Percentiles rank a stretch among this genome's conserved stretches.
Conservation (phyloP, 495 filamentous ascomycete genomes). For the Glonium stellatum region DNA sequence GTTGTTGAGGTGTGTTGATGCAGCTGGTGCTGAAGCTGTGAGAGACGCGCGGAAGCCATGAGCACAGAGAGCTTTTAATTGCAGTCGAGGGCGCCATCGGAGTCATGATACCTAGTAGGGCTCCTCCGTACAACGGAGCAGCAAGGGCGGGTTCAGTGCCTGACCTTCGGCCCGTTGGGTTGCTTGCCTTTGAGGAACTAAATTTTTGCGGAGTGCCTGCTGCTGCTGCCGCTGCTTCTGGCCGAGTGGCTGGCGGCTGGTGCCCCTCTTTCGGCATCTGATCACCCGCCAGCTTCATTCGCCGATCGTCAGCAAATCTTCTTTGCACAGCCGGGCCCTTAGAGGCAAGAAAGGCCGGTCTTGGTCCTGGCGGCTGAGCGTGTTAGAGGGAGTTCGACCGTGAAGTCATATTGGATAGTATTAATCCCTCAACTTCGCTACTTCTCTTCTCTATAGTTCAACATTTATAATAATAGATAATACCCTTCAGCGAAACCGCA, state of each 20-base stretch:
- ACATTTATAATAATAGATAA: too few relatives aligned
- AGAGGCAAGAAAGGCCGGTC: constrained; percentile 4
- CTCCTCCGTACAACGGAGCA: neutral
- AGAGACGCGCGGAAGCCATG: constrained; percentile 7
- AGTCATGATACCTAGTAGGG: neutral
- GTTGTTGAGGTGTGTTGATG: constrained; percentile 4
- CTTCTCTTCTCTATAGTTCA: neutral
- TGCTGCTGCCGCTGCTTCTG: neutral
- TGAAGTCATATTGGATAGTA: too few relatives aligned
- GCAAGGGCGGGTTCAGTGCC: neutral
- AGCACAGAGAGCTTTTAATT: neutral
- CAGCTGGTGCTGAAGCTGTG: constrained; percentile 11
- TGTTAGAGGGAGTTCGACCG: too few relatives aligned
- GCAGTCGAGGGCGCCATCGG: neutral
- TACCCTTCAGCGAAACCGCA: too few relatives aligned
- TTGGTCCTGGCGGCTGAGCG: too few relatives aligned
- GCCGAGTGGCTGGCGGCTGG: neutral
- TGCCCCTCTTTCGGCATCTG: constrained; percentile 1
- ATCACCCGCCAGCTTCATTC: constrained; percentile 9
- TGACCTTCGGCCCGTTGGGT: neutral
- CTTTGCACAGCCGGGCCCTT: neutral
- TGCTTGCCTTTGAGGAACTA: too few relatives aligned
- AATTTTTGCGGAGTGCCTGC: too few relatives aligned
- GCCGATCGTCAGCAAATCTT: neutral
- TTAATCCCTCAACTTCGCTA: neutral